Evolutionary conservation across 2,329 filamentous ascomycete genomes (phyloP).

Genomic region (Rasamsonia emersonii): DNA sequence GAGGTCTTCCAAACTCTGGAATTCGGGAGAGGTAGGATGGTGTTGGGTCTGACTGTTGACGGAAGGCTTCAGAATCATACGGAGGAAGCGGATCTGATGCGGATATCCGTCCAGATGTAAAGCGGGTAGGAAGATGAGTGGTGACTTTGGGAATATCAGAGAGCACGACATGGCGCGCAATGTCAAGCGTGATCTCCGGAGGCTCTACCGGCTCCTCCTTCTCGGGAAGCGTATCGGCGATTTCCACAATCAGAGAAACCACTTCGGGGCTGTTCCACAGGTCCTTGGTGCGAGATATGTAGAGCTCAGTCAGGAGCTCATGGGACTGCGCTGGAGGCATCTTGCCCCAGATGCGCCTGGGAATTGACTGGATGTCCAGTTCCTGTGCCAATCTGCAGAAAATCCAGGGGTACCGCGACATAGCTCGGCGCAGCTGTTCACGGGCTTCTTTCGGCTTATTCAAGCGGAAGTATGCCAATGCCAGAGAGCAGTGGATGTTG

Average conservation of each 20-base stretch:
- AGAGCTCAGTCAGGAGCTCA: slow-evolving; percentile 64
- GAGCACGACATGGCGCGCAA: slow-evolving; percentile 70
- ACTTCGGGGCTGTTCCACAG: slow-evolving; percentile 76
- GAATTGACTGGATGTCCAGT: slow-evolving; percentile 64
- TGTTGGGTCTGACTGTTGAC: slow-evolving; percentile 25
- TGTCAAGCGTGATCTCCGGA: slow-evolving; percentile 42
- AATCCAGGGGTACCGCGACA: slow-evolving; percentile 73
- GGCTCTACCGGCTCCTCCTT: slow-evolving; percentile 36
- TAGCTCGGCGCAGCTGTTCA: slow-evolving; percentile 56
- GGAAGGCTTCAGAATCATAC: slow-evolving; percentile 34
- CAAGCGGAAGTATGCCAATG: slow-evolving; percentile 66
- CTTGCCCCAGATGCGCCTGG: slow-evolving; percentile 74
- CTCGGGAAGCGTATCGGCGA: slow-evolving; percentile 48
- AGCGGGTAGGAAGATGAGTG: slow-evolving; percentile 55
- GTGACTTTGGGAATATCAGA: slow-evolving; percentile 67
- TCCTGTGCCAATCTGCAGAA: slow-evolving; percentile 73
- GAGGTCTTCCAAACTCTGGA: slow-evolving; percentile 23
- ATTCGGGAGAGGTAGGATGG: slow-evolving; percentile 23
- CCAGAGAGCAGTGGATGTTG: slow-evolving; percentile 67
- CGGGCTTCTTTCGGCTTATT: slow-evolving; percentile 59
- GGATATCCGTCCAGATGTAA: slow-evolving; percentile 58
- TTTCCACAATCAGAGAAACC: slow-evolving; percentile 59
- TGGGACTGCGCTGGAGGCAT: slow-evolving; percentile 57
- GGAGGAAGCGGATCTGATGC: slow-evolving; percentile 80
- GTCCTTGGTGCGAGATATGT: slow-evolving; percentile 67